A percentile compares a stretch with the other conserved stretches of the same genome.
Evolutionary conservation across 257 asterid genomes (phyloP).

Genomic region (Catharanthus roseus): DNA sequence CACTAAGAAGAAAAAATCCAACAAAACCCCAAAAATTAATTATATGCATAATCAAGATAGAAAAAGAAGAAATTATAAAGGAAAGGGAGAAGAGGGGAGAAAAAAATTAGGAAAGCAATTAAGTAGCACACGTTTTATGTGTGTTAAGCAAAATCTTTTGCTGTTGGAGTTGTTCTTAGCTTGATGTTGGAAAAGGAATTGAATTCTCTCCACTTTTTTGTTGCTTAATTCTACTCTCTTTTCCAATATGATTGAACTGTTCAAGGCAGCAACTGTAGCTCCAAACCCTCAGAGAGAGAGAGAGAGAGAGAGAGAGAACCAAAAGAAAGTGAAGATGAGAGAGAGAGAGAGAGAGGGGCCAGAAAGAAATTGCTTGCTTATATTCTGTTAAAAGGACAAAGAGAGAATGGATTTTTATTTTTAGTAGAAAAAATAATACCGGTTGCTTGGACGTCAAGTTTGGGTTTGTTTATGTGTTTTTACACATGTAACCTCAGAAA

Average conservation of each 20-base stretch:
- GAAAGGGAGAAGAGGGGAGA: not conserved
- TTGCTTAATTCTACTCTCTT: slow-evolving; percentile 4
- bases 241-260: slow-evolving; percentile 20
- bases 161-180: slow-evolving; percentile 19
- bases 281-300: slow-evolving; percentile 15
- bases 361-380: slow-evolving; percentile 27
- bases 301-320: too few species aligned
- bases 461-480: slow-evolving; percentile 34
- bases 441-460: slow-evolving; percentile 95
- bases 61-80: not conserved
- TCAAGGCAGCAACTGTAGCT: not conserved
- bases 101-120: not conserved
- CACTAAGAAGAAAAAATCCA: slow-evolving; percentile 7
- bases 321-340: slow-evolving; percentile 12
- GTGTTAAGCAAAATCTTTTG: slow-evolving; percentile 13
- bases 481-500: slow-evolving; percentile 24
- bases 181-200: slow-evolving; percentile 34
- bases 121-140: slow-evolving; percentile 26
- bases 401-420: slow-evolving; percentile 17
- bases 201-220: slow-evolving; percentile 23
- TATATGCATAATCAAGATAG: not conserved
- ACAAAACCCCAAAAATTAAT: not conserved
- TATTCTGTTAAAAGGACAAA: slow-evolving; percentile 33
- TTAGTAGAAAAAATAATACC: slow-evolving; percentile 17
- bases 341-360: not conserved